Percentiles rank a stretch among this genome's conserved stretches.
Evolutionary conservation across 2,329 filamentous ascomycete species (phyloP).

Genomic region (Emergomyces orientalis): DNA sequence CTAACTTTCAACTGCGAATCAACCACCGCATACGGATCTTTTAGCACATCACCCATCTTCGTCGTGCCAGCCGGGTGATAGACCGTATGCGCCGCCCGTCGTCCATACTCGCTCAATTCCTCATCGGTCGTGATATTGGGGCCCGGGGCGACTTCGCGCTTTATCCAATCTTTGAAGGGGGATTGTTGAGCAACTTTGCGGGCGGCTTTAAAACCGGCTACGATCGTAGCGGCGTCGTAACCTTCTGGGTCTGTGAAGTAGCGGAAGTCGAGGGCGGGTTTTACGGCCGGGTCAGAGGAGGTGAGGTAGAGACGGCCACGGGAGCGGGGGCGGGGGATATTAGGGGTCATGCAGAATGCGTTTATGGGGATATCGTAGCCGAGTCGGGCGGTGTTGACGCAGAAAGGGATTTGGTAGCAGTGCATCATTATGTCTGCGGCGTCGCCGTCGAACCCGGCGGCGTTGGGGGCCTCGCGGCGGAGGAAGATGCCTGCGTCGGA

Average conservation of each 20-base stretch:
- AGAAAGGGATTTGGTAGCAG: conserved; percentile 92
- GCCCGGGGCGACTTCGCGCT: conserved; percentile 70
- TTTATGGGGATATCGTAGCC: conserved; percentile 64
- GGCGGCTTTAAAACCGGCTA: conserved; percentile 67
- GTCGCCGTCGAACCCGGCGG: conserved; percentile 59
- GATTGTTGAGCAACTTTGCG: conserved; percentile 64
- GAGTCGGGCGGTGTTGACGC: conserved; percentile 70
- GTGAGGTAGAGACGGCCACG: conserved; percentile 70
- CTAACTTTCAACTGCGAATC: conserved; percentile 62
- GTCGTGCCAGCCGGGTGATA: conserved; percentile 86
- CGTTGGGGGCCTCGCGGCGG: conserved; percentile 63
- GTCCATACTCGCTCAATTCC: conserved; percentile 70
- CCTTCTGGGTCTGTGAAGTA: conserved; percentile 83
- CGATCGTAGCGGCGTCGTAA: conserved; percentile 73
- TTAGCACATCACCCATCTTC: conserved; percentile 70
- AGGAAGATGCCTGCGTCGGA: conserved; percentile 84
- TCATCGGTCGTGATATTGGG: conserved; percentile 66
- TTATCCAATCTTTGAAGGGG: conserved; percentile 76
- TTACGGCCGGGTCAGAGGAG: conserved; percentile 62
- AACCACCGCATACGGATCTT: conserved; percentile 68
- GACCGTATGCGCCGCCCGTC: conserved; percentile 73
- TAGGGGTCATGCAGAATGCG: conserved; percentile 88
- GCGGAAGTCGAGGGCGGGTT: conserved; percentile 77
- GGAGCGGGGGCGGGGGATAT: conserved; percentile 74
- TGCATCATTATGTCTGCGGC: conserved; percentile 91